A percentile compares a stretch with the other conserved stretches of the same genome.
Conservation (phyloP, 1,139 yeast species). For the Protomyces lactucae-debilis region DNA sequence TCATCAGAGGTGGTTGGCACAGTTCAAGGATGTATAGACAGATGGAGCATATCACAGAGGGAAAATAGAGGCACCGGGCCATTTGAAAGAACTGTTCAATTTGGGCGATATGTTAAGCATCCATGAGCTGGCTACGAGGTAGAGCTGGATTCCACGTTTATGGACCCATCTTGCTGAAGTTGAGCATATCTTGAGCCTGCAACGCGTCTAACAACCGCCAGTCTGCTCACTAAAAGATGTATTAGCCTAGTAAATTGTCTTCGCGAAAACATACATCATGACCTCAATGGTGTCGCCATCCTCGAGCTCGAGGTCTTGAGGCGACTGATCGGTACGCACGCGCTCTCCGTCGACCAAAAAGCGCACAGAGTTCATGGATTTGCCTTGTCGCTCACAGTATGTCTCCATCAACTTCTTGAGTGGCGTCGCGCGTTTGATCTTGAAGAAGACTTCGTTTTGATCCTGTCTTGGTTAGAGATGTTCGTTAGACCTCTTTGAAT, state of each 20-base stretch:
- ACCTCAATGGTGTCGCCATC: constrained; percentile 97
- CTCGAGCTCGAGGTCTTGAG: constrained; percentile 83
- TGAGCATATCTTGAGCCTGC: neutral
- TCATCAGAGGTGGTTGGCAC: too few species aligned
- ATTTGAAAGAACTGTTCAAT: too few species aligned
- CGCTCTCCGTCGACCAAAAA: constrained; percentile 92
- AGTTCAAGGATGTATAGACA: too few species aligned
- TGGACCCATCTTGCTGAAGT: too few species aligned
- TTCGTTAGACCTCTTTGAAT: neutral
- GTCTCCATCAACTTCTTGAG: constrained; percentile 95
- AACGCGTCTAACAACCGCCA: neutral
- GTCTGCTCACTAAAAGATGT: neutral
- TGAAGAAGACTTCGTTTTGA: constrained; percentile 87
- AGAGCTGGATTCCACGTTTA: too few species aligned
- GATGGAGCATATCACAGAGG: too few species aligned
- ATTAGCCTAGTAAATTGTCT: neutral
- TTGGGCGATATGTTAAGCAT: too few species aligned
- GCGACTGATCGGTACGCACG: constrained; percentile 81
- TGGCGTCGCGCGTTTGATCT: constrained; percentile 88
- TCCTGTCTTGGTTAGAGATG: constrained; percentile 17
- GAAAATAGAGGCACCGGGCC: too few species aligned
- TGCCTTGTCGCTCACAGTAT: constrained; percentile 96
- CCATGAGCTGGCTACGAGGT: too few species aligned
- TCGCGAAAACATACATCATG: constrained; percentile 49
- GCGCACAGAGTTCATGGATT: constrained; percentile 72